Evolutionary conservation across 2,329 filamentous ascomycete species (phyloP).

Genomic region (Bertia moriformis): DNA sequence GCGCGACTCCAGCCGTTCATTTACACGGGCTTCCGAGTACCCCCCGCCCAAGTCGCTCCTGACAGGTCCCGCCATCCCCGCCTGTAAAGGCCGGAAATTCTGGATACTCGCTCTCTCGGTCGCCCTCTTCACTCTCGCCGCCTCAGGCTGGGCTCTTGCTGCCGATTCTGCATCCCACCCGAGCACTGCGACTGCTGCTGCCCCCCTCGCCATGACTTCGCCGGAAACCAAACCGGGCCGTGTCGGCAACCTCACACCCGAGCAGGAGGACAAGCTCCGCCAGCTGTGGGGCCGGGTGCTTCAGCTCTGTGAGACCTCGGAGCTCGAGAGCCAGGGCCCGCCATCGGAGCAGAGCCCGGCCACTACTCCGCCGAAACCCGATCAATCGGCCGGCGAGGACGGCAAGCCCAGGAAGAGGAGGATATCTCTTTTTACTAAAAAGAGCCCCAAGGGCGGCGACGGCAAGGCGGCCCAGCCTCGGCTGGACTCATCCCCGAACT

Average conservation of each 20-base stretch:
- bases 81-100: too few species aligned
- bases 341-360: slow-evolving; percentile 3
- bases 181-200: background rate
- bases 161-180: background rate
- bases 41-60: too few species aligned
- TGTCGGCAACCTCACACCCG: slow-evolving; percentile 72
- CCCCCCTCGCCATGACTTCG: slow-evolving; percentile 18
- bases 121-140: too few species aligned
- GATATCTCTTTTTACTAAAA: slow-evolving; percentile 53
- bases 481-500: background rate
- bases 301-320: slow-evolving; percentile 55
- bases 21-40: too few species aligned
- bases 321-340: slow-evolving; percentile 13
- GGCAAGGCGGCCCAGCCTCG: slow-evolving; percentile 24
- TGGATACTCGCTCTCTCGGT: too few species aligned
- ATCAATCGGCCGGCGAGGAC: slow-evolving; percentile 36
- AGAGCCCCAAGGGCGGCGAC: slow-evolving; percentile 36
- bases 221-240: slow-evolving; percentile 47
- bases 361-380: too few species aligned
- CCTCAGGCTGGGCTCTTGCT: background rate
- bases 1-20: too few species aligned
- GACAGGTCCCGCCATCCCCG: too few species aligned
- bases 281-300: slow-evolving; percentile 72
- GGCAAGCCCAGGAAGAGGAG: slow-evolving; percentile 62
- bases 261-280: slow-evolving; percentile 76